Evolutionary conservation across 2,329 filamentous ascomycete species (phyloP), one percentile per base, ranked within the genome.

Genomic region (Corynespora cassiicola): DNA sequence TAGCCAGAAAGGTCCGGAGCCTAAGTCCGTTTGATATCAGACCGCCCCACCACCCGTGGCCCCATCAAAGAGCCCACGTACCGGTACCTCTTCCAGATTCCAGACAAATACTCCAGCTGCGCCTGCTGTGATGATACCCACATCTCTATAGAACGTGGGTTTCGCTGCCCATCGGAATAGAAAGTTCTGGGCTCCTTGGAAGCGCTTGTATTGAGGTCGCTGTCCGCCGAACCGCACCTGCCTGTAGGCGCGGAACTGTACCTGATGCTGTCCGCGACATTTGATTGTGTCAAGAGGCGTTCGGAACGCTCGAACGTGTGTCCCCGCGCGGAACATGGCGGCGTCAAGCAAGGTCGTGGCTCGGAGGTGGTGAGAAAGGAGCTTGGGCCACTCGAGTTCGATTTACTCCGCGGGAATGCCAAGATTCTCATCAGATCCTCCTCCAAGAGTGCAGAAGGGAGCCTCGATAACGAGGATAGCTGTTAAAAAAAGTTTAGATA

Each of bases 71-170:
- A 20, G 34, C 12, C 14, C 17, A 52, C 59, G 28, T 52, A 72
- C 75, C 2, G 87, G 87, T 10, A 91, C 87, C 20, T 78, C 79
- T 65, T 92, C 85, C 26, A 88, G 72, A 61, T 90, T 86, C 59
- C 71, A 75, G 38, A 83, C 73, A 71, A 90, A 90, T 61, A 90
- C 83, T 7, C 68, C 72, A 6, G 70, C 73, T 2, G 66, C 58
- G 0, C 66, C 66, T 1, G 68, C 62, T 3, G 70, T 75, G 6
- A 79, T 45, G 3, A 69, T 48, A 10, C 62, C 67, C 3, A 73
- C 56, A 47, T 77, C 66, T 27, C 74, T 70, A 56, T 73, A 75
- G 62, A 77, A 77, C 2, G 68, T 73, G 17, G 74, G 73, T 2
- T 65, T 56, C 3, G 63, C 61, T 0, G 68, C 66, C 74, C 74